Conservation (phyloP, 2,329 filamentous ascomycete species). For the Ophiostoma populinum region DNA sequence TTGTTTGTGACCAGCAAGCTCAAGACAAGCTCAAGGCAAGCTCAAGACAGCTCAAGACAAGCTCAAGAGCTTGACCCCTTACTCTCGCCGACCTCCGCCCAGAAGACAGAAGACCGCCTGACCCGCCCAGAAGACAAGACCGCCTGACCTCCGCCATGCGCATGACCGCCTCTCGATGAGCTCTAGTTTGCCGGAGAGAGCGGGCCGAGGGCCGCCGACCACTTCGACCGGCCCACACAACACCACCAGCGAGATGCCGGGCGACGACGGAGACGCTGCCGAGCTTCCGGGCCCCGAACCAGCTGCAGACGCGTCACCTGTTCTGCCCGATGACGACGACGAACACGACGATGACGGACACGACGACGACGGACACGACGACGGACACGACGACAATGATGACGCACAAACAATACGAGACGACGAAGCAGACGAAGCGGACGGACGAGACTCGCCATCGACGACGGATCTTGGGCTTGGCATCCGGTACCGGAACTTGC, state of each 20-base stretch:
- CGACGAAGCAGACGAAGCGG: constrained; percentile 15
- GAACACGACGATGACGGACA: not conserved
- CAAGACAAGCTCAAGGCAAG: too few relatives aligned
- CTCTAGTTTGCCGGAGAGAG: constrained; percentile 12
- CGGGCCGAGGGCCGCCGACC: constrained; percentile 6
- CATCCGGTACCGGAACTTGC: constrained; percentile 27
- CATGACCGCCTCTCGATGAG: constrained; percentile 10
- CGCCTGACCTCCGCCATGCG: constrained; percentile 10
- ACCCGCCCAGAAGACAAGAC: too few relatives aligned
- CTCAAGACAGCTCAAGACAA: too few relatives aligned
- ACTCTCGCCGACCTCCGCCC: too few relatives aligned
- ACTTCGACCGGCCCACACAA: too few relatives aligned
- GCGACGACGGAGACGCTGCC: constrained; percentile 8
- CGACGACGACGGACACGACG: constrained; percentile 16
- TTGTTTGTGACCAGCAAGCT: too few relatives aligned
- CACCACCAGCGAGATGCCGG: not conserved
- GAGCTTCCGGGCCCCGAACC: constrained; percentile 6
- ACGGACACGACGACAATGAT: constrained; percentile 22
- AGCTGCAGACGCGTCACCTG: too few relatives aligned
- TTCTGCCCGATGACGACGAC: not conserved
- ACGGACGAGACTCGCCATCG: constrained; percentile 12
- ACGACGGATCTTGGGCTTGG: constrained; percentile 14
- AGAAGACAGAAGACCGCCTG: too few relatives aligned
- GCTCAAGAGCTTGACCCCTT: too few relatives aligned
- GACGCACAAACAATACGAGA: constrained; percentile 26